These are phyloP conservation scores for Tetraselmis striata DNA, from an alignment of 139 green algal genomes.

Conservation along the genomic window DNA sequence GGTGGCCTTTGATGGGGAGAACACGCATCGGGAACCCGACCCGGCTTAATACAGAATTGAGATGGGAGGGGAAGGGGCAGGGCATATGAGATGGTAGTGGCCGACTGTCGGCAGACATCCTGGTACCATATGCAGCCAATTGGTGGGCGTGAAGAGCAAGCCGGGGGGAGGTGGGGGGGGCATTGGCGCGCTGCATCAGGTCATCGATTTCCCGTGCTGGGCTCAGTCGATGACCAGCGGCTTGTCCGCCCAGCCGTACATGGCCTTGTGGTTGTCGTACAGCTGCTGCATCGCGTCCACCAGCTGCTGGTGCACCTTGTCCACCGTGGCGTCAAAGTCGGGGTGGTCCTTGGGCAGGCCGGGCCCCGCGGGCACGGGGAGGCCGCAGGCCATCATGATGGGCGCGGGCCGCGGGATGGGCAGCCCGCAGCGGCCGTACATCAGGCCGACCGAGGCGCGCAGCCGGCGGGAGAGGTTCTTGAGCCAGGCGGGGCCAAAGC, in stretches of 20 bases:
- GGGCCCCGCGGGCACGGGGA: slow-evolving; percentile 13
- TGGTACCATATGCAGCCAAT: too few relatives aligned
- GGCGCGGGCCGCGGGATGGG: slow-evolving; percentile 21
- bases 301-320: slow-evolving; percentile 21
- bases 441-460: slow-evolving; percentile 18
- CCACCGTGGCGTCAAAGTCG: slow-evolving; percentile 17
- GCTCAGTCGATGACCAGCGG: not conserved
- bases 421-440: slow-evolving; percentile 25
- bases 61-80: too few relatives aligned
- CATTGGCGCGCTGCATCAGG: too few relatives aligned
- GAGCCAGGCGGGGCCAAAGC: slow-evolving; percentile 25
- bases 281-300: not conserved
- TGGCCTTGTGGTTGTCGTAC: not conserved
- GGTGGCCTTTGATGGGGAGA: too few relatives aligned
- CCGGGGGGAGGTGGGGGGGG: too few relatives aligned
- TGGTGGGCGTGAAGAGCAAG: too few relatives aligned
- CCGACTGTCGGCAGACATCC: too few relatives aligned
- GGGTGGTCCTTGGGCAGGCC: slow-evolving; percentile 14
- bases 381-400: slow-evolving; percentile 20
- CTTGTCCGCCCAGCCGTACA: not conserved
- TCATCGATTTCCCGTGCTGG: too few relatives aligned
- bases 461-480: slow-evolving; percentile 14
- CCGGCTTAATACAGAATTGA: too few relatives aligned
- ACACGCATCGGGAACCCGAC: too few relatives aligned
- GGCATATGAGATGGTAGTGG: too few relatives aligned